Base-by-base conservation (phyloP, 1,284 basidiomycete species). In the Fomitopsis palustris region DNA sequence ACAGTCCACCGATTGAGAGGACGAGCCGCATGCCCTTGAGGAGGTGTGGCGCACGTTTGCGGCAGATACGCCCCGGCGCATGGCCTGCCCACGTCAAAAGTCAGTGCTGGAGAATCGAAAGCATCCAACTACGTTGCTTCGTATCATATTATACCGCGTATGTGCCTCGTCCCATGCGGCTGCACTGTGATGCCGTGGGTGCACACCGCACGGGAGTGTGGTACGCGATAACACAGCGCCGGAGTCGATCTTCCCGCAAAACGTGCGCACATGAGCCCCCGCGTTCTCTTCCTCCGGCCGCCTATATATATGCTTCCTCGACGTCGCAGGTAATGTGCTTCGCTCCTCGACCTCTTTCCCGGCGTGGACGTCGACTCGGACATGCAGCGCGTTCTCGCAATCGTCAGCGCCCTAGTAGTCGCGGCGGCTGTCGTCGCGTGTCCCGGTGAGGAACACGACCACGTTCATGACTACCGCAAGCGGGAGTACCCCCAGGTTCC, bases 401-500 rank as follows among this genome's bases (percentile, higher is more conserved):
- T 60, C 52, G 23, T 60, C 31, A 33, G 53, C 27, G 59, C 62
- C 14, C 60, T 62, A 8, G 38, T 59, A 29, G 65, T 63, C 23
- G 62, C 60, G 29, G 52, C 59, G 27, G 59, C 60, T 52, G 67
- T 60, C 29, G 58, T 62, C 39, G 69, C 67, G 29, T 70, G 67
- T 42, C 65, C 66, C 12, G 69, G 64, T 27, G 70, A 70, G 31
- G 68, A 72, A 33, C 65, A 68, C 57, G 64, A 66, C 37, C 66
- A 72, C 54, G 65, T 70, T 19, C 79, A 80, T 57, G 72, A 66
- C 19, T 77, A 82, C 61, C 65, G 55, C 38, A 78, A 74, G 64
- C 78, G 82, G 59, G 74, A 78, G 45, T 73, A 74, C 56, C 77
- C 82, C 0, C 70, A 75, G 55, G 63, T 73, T n/a, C 72, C 72